Percentiles rank a stretch among this genome's conserved stretches.
These are phyloP conservation scores for Aspergillus cejpii DNA, from an alignment of 2,329 filamentous ascomycete genomes.

Conservation along the genomic window DNA sequence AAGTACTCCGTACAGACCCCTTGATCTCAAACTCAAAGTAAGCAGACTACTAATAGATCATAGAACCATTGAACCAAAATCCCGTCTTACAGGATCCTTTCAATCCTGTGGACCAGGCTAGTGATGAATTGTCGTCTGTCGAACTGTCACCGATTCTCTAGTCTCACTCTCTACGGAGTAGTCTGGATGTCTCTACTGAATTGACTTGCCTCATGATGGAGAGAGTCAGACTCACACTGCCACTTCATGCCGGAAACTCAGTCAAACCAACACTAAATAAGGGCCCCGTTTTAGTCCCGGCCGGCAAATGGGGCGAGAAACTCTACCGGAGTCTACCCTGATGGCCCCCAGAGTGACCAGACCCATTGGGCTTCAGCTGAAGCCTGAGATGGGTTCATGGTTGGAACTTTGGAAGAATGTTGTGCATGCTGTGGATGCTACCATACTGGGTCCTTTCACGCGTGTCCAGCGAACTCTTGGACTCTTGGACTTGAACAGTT, in stretches of 20 bases:
- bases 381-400: background rate
- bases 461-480: background rate
- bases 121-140: background rate
- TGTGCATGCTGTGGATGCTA: conserved; percentile 16
- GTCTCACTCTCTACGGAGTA: too few relatives aligned
- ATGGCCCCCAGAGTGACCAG: conserved; percentile 3
- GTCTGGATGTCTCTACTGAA: too few relatives aligned
- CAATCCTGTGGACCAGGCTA: background rate
- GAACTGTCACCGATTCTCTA: background rate
- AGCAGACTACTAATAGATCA: background rate
- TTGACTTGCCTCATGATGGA: background rate
- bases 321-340: conserved; percentile 2
- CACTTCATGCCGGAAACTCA: too few relatives aligned
- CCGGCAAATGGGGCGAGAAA: conserved; percentile 10
- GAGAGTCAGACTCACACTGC: background rate
- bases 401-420: background rate
- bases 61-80: background rate
- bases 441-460: conserved; percentile 9
- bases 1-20: too few relatives aligned
- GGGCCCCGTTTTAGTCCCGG: conserved; percentile 7
- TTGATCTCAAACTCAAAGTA: background rate
- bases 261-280: conserved; percentile 4
- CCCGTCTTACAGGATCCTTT: background rate
- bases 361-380: too few relatives aligned
- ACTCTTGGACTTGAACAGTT: too few relatives aligned